Conservation (phyloP, 2,329 filamentous ascomycete genomes). For the Fusarium multiceps region DNA sequence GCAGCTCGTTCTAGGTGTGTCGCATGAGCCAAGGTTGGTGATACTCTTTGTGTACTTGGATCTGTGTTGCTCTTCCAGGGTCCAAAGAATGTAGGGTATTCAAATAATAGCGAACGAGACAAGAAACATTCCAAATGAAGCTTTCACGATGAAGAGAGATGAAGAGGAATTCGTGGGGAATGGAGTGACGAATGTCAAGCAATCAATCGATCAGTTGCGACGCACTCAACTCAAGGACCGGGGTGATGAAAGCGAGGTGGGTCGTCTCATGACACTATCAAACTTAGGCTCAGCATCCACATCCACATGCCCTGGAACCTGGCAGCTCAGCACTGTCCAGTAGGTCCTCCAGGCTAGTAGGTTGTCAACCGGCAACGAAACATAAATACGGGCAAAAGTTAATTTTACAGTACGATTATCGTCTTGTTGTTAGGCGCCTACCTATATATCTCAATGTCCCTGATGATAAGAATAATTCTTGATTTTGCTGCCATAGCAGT, state of each 20-base stretch:
- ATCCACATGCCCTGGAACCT: constrained; percentile 17
- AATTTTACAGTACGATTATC: not conserved
- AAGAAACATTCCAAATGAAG: constrained; percentile 40
- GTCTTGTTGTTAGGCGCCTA: not conserved
- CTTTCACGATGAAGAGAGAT: constrained; percentile 28
- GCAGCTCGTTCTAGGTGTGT: constrained; percentile 32
- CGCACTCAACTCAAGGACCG: constrained; percentile 35
- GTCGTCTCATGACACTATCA: constrained; percentile 41
- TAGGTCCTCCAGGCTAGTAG: not conserved
- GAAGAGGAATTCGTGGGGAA: constrained; percentile 40
- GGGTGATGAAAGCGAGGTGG: constrained; percentile 38
- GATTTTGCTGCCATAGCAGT: not conserved
- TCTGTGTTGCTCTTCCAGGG: not conserved
- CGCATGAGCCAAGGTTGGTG: constrained; percentile 31
- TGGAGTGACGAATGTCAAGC: constrained; percentile 42
- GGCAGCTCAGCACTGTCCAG: not conserved
- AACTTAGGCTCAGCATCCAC: constrained; percentile 30
- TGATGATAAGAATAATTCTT: not conserved
- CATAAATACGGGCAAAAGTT: constrained; percentile 2
- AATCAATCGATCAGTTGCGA: constrained; percentile 9
- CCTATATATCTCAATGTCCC: not conserved
- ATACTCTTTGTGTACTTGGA: not conserved
- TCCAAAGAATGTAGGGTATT: constrained; percentile 18
- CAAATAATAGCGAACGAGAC: constrained; percentile 23
- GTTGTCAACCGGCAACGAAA: constrained; percentile 9